phyloP scores from a whole-genome alignment of 371 early-diverging fungal genomes.

The Gilbertella persicaria region DNA sequence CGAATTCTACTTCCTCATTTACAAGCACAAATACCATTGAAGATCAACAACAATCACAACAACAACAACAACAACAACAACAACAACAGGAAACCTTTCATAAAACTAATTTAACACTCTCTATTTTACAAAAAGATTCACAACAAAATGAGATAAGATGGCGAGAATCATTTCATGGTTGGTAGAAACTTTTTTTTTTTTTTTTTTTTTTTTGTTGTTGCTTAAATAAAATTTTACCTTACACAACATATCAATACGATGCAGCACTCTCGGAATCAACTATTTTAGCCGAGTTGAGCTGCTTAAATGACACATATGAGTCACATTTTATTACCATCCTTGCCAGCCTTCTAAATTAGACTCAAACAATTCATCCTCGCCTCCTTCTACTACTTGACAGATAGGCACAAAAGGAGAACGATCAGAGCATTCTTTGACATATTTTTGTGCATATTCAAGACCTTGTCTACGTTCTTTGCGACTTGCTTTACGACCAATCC shows the following conservation, averaged over 20 bases:
- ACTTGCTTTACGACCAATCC: slow-evolving; percentile 65
- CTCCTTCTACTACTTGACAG: slow-evolving; percentile 70
- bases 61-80: neutral
- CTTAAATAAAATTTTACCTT: neutral
- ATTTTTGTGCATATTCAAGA: slow-evolving; percentile 65
- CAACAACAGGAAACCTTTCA: slow-evolving; percentile 6
- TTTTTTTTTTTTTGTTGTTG: too few relatives aligned
- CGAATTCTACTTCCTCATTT: slow-evolving; percentile 20
- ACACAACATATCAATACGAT: slow-evolving; percentile 5
- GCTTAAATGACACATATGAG: slow-evolving; percentile 6
- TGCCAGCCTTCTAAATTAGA: slow-evolving; percentile 51
- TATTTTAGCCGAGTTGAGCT: neutral
- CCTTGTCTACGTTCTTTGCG: slow-evolving; percentile 60
- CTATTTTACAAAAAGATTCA: neutral
- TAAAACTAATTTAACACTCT: neutral
- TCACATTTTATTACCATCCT: slow-evolving; percentile 40
- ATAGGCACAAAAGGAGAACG: slow-evolving; percentile 64
- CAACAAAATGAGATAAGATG: slow-evolving; percentile 5
- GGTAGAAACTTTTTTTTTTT: slow-evolving; percentile 2
- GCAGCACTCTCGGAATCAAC: slow-evolving; percentile 4
- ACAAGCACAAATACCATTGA: slow-evolving; percentile 3
- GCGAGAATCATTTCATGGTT: slow-evolving; percentile 21
- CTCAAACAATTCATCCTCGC: slow-evolving; percentile 61
- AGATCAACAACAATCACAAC: slow-evolving; percentile 4
- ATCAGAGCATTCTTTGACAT: slow-evolving; percentile 46